Conservation (phyloP, 2,329 filamentous ascomycete species). For the Aspergillus pseudotamarii region DNA sequence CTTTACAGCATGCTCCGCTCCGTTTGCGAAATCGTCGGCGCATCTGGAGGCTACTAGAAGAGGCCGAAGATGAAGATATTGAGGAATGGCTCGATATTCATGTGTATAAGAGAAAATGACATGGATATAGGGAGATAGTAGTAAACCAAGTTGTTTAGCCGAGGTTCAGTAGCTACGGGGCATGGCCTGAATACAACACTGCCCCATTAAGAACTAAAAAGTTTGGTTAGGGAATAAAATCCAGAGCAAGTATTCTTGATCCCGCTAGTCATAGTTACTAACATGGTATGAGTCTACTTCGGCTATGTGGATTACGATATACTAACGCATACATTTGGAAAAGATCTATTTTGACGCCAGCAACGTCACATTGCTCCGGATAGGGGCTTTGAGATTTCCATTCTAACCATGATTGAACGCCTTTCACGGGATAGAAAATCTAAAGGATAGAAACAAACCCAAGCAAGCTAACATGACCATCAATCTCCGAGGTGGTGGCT, state of each 20-base stretch:
- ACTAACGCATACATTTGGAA: not conserved
- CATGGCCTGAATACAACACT: not conserved
- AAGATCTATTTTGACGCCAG: not conserved
- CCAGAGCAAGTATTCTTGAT: not conserved
- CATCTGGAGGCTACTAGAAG: constrained; percentile 6
- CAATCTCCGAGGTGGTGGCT: not conserved
- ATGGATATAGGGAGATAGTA: not conserved
- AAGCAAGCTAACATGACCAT: no score
- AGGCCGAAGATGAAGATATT: constrained; percentile 4
- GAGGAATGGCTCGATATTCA: not conserved
- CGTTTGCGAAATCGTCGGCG: constrained; percentile 6
- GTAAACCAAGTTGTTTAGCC: not conserved
- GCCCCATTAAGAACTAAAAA: not conserved
- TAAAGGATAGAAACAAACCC: no score
- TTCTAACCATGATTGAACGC: not conserved
- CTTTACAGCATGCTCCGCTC: constrained; percentile 4
- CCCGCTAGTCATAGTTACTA: not conserved
- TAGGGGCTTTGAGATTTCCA: not conserved
- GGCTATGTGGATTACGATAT: not conserved
- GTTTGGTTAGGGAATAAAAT: not conserved
- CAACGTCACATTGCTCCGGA: not conserved
- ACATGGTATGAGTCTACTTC: not conserved
- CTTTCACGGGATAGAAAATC: no score
- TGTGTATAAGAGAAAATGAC: not conserved
- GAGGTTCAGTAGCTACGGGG: not conserved